Conservation (phyloP, 352 stramenopile genomes). For the Phytopythium delawarense region DNA sequence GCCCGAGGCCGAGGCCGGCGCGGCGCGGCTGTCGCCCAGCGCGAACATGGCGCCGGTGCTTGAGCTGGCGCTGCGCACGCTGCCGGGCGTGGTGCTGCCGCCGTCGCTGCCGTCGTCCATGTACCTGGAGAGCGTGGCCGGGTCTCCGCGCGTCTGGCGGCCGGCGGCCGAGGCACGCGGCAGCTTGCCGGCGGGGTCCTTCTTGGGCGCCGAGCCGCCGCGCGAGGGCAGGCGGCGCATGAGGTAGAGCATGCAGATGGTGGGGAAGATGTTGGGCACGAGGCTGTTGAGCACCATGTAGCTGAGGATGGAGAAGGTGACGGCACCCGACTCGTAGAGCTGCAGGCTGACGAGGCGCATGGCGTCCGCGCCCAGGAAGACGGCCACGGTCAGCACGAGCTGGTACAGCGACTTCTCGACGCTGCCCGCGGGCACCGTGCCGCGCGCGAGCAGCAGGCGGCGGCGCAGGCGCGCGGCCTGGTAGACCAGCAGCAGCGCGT, state of each 20-base stretch:
- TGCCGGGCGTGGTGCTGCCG: conserved; percentile 18
- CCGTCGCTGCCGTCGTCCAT: conserved; percentile 39
- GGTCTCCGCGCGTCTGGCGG: conserved; percentile 1
- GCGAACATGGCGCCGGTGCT: conserved; percentile 12
- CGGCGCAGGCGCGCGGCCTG: conserved; percentile 71
- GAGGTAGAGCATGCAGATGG: conserved; percentile 88
- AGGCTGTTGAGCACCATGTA: conserved; percentile 76
- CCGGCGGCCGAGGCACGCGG: background rate
- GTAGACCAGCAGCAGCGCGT: conserved; percentile 61
- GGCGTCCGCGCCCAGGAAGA: conserved; percentile 74
- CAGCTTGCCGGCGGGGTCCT: conserved; percentile 18
- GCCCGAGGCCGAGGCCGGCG: background rate
- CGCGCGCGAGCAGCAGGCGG: conserved; percentile 64
- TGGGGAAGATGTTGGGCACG: conserved; percentile 80
- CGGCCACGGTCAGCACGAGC: conserved; percentile 75
- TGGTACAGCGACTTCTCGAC: conserved; percentile 80
- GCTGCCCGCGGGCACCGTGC: conserved; percentile 57
- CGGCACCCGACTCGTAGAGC: conserved; percentile 40
- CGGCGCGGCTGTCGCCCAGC: conserved; percentile 9
- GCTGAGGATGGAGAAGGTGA: conserved; percentile 54
- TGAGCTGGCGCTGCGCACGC: conserved; percentile 14
- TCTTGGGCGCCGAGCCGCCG: conserved; percentile 12
- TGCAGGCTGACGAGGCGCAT: conserved; percentile 62
- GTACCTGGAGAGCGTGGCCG: conserved; percentile 54
- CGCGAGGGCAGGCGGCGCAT: conserved; percentile 61